phyloP scores from a whole-genome alignment of 495 filamentous ascomycete genomes.

The Aspergillus diversus region DNA sequence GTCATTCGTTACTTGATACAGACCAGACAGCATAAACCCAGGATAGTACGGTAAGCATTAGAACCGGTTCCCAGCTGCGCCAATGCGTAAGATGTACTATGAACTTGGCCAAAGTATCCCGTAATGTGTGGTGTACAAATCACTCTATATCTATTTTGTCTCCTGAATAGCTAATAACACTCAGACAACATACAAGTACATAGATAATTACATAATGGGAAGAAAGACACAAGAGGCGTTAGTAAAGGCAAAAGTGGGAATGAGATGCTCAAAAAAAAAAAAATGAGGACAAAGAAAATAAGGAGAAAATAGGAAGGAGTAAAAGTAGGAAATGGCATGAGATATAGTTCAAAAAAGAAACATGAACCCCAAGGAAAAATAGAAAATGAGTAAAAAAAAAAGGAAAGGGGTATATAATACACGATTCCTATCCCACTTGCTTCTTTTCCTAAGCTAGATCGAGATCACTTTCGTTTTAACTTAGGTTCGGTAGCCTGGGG shows the following conservation, averaged over 20 bases:
- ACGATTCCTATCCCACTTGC: background rate
- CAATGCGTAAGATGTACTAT: background rate
- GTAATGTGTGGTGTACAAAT: background rate
- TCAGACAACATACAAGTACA: slow-evolving; percentile 9
- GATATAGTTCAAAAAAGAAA: slow-evolving; percentile 1
- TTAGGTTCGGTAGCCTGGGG: background rate
- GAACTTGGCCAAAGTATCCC: no score
- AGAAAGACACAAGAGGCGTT: background rate
- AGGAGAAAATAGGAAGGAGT: slow-evolving; percentile 6
- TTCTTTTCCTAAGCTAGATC: background rate
- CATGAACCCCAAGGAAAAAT: background rate
- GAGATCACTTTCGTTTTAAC: background rate
- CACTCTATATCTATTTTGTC: slow-evolving; percentile 15
- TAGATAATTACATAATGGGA: slow-evolving; percentile 3
- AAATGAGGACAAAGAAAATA: slow-evolving; percentile 4
- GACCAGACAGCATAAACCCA: background rate
- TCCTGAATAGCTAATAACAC: slow-evolving; percentile 5
- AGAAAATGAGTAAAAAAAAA: slow-evolving; percentile 20
- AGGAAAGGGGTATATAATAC: slow-evolving; percentile 20
- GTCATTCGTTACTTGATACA: background rate
- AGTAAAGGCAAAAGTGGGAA: slow-evolving; percentile 3
- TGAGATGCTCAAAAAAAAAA: background rate
- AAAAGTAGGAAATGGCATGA: background rate
- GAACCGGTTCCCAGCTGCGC: background rate
- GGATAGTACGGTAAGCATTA: background rate